Base-by-base conservation (phyloP, 164 flowering plant species). In the Sedum album region DNA sequence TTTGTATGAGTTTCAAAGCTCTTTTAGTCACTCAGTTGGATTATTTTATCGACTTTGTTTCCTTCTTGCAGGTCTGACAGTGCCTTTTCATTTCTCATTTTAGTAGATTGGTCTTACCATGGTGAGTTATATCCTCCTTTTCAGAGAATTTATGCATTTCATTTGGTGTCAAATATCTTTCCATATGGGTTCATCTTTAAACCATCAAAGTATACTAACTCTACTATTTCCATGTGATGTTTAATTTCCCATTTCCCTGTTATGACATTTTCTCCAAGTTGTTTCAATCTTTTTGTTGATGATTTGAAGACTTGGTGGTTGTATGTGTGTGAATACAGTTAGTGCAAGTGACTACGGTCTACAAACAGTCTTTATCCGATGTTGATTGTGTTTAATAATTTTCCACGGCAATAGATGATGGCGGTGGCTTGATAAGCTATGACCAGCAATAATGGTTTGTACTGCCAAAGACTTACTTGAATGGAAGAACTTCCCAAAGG, bases 401-500 rank as follows among this genome's bases (percentile, higher is more conserved):
- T 44, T 11, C 18, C 48, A 44, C 17, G 15, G 48, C 48, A 44
- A 44, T 17, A 0, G 48, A 44, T 26, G 61, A 6, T 55, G 31
- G 36, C 1, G 71, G 79, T 70, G 67, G 75, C 69, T 75, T 81
- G 78, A 79, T 78, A 81, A 83, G 78, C 77, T 77, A 83, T 84
- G 86, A n/a, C 84, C 75, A 20, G 17, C 26, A 83, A 71, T 82
- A 74, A 91, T 91, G 97, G 89, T 85, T 79, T 89, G 85, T 85
- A 83, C 90, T 80, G 81, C 86, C 66, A 81, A 82, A 76, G 89
- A 89, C 76, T 75, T 88, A 76, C 75, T 81, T 67, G 87, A 15
- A 39, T 89, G 90, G 95, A 86, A 81, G 66, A 91, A 92, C 71
- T 92, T 92, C 39, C 96, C 97, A 1, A 92, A 88, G 75, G 97